Conservation (phyloP, 83 land plant genomes). For the Thuja plicata region DNA sequence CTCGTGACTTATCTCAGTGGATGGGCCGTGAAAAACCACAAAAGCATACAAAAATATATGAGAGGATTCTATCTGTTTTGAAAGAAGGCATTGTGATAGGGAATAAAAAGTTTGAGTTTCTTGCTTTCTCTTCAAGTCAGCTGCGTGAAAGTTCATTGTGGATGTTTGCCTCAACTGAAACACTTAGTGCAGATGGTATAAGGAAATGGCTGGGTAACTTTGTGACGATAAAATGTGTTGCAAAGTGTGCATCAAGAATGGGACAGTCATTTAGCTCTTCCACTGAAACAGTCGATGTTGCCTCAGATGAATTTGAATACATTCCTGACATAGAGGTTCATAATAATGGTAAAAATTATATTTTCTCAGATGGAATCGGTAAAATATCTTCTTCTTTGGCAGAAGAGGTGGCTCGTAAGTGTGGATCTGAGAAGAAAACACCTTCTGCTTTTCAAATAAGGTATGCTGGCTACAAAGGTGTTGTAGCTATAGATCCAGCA, state of each 20-base stretch:
- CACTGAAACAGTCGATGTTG: slow-evolving; percentile 63
- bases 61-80: slow-evolving; percentile 55
- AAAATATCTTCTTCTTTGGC: slow-evolving; percentile 81
- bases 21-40: slow-evolving; percentile 7
- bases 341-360: slow-evolving; percentile 27
- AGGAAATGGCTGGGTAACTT: slow-evolving; percentile 91
- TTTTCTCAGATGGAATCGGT: slow-evolving; percentile 94
- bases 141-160: slow-evolving; percentile 81
- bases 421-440: slow-evolving; percentile 36
- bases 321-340: slow-evolving; percentile 67
- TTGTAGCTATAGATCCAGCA: slow-evolving; percentile 92
- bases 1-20: slow-evolving; percentile 41
- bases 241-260: slow-evolving; percentile 90
- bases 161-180: slow-evolving; percentile 84
- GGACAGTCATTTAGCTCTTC: slow-evolving; percentile 95
- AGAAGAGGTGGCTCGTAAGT: slow-evolving; percentile 56
- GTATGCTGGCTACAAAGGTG: slow-evolving; percentile 96
- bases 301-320: slow-evolving; percentile 37
- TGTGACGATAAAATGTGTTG: slow-evolving; percentile 66
- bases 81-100: slow-evolving; percentile 68
- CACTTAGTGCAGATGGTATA: slow-evolving; percentile 49
- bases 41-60: slow-evolving; percentile 54
- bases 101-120: slow-evolving; percentile 60
- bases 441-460: slow-evolving; percentile 98
- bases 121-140: slow-evolving; percentile 97